phyloP scores from a whole-genome alignment of 345 rosid species.

The Brassica rapa region DNA sequence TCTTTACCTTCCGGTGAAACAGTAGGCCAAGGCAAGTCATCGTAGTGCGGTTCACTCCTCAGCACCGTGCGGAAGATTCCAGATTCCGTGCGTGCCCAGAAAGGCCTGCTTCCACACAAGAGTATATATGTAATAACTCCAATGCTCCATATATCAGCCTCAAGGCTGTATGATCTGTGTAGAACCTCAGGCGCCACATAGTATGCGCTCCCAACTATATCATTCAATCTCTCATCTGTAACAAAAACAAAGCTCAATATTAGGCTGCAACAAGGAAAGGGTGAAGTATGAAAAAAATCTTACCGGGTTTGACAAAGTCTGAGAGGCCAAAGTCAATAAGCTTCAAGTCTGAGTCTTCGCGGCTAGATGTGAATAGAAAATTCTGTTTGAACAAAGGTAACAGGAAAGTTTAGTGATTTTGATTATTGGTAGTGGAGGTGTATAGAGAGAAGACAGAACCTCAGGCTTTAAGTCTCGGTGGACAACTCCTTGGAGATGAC shows the following conservation, averaged over 20 bases:
- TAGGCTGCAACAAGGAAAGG: neutral
- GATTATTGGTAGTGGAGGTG: neutral
- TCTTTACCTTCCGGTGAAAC: conserved; percentile 74
- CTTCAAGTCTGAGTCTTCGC: conserved; percentile 72
- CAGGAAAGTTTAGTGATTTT: neutral
- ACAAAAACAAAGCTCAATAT: neutral
- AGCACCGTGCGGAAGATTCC: conserved; percentile 84
- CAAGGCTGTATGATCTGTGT: conserved; percentile 78
- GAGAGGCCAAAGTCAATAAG: conserved; percentile 90
- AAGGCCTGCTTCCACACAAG: conserved; percentile 84
- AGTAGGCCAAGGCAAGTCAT: conserved; percentile 82
- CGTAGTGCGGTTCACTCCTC: conserved; percentile 73
- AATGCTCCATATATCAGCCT: conserved; percentile 89
- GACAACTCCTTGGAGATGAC: conserved; percentile 92
- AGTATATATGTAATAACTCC: conserved; percentile 81
- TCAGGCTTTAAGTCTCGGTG: conserved; percentile 89
- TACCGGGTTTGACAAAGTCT: conserved; percentile 81
- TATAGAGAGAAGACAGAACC: conserved; percentile 42
- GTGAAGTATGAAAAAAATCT: neutral
- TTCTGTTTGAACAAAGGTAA: conserved; percentile 51
- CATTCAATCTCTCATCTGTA: conserved; percentile 78
- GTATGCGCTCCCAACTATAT: conserved; percentile 86
- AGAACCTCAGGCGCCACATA: conserved; percentile 91
- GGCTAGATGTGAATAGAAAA: conserved; percentile 64
- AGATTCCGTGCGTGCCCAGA: conserved; percentile 88